Evolutionary conservation across 139 green algal species (phyloP).

Genomic region (Chlorella sp.): DNA sequence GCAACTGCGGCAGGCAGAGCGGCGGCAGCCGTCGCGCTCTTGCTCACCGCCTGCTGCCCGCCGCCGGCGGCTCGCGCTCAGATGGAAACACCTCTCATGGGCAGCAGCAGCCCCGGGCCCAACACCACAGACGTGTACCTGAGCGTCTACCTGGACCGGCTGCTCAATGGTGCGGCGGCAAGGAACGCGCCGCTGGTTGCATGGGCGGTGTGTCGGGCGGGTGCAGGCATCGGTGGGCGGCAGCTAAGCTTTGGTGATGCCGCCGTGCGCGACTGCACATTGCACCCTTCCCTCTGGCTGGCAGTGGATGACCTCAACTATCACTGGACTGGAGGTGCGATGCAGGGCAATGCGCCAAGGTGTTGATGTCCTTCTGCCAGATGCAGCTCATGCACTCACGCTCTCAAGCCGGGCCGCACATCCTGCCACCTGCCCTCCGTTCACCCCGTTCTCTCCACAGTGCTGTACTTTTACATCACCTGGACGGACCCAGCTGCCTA

Average conservation of each 20-base stretch:
- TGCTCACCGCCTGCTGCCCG: no score
- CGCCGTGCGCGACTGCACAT: no score
- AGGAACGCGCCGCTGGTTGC: not conserved
- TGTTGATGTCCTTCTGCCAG: no score
- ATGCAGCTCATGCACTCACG: no score
- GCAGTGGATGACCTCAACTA: not conserved
- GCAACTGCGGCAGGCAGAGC: no score
- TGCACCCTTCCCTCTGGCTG: no score
- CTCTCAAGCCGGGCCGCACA: no score
- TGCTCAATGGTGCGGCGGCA: not conserved
- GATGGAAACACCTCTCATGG: slow-evolving; percentile 15
- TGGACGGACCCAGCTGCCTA: slow-evolving; percentile 9
- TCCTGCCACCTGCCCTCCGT: no score
- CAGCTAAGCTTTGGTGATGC: no score
- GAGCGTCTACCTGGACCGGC: slow-evolving; percentile 7
- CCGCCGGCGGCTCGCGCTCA: not conserved
- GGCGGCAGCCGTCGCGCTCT: no score
- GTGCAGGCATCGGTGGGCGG: no score
- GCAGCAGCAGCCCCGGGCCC: slow-evolving; percentile 1
- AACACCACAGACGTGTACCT: slow-evolving; percentile 22
- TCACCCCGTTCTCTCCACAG: not conserved
- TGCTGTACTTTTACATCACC: slow-evolving; percentile 10
- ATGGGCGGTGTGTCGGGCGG: not conserved
- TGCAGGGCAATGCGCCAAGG: no score
- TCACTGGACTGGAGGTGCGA: not conserved